phyloP scores from a whole-genome alignment of 1,284 basidiomycete species.

The Apiotrichum veenhuisii region DNA sequence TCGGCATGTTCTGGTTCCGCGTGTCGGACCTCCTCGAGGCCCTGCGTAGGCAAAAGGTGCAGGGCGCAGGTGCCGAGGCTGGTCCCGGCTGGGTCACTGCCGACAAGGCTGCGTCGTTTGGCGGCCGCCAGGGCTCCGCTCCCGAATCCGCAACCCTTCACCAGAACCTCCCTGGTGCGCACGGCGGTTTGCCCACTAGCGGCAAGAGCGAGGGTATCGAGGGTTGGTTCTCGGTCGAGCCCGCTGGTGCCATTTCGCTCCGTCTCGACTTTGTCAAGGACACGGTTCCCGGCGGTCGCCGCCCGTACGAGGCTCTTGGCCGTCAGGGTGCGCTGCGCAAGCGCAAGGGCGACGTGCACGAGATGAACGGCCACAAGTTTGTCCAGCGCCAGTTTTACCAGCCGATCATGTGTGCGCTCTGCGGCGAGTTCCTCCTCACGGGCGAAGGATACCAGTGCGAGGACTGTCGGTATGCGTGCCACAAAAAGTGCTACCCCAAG shows the following conservation, averaged over 20 bases:
- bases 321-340: slow-evolving; percentile 97
- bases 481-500: slow-evolving; percentile 98
- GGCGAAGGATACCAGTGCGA: slow-evolving; percentile 98
- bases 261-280: slow-evolving; percentile 94
- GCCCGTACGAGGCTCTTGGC: slow-evolving; percentile 90
- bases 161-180: slow-evolving; percentile 11
- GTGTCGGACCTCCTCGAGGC: slow-evolving; percentile 95
- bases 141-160: slow-evolving; percentile 38
- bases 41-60: slow-evolving; percentile 85
- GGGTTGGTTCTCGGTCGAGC: slow-evolving; percentile 96
- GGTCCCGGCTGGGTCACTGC: slow-evolving; percentile 84
- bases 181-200: slow-evolving; percentile 19
- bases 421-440: slow-evolving; percentile 95
- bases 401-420: slow-evolving; percentile 96
- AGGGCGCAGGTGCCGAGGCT: slow-evolving; percentile 68
- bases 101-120: slow-evolving; percentile 50
- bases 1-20: slow-evolving; percentile 93
- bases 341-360: slow-evolving; percentile 95
- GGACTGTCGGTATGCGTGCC: slow-evolving; percentile 97
- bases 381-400: slow-evolving; percentile 97
- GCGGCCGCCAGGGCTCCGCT: slow-evolving; percentile 35
- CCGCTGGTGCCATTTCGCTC: slow-evolving; percentile 86
- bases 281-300: slow-evolving; percentile 77
- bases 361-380: slow-evolving; percentile 99
- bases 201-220: slow-evolving; percentile 72